phyloP scores from a whole-genome alignment of 768 basidiomycete species.

The Lactarius sp. region DNA sequence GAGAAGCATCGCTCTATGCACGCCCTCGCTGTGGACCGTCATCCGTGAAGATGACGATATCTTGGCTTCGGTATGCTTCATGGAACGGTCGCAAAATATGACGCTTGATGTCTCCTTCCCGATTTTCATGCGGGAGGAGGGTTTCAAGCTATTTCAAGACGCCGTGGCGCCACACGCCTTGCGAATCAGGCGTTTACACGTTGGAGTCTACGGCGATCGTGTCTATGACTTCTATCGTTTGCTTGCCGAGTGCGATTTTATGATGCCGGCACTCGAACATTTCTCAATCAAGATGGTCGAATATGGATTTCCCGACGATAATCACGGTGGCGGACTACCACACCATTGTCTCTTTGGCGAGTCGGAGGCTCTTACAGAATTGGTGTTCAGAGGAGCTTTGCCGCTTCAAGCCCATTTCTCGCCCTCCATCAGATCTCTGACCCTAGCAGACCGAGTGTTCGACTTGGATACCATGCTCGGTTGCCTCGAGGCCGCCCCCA shows the following conservation, averaged over 20 bases:
- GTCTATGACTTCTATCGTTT: slow-evolving; percentile 7
- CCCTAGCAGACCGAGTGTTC: slow-evolving; percentile 4
- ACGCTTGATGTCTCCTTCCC: slow-evolving; percentile 10
- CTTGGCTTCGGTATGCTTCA: not conserved
- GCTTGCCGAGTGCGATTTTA: not conserved
- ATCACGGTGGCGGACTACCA: not conserved
- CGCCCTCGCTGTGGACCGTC: slow-evolving; percentile 10
- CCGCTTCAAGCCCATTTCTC: slow-evolving; percentile 10
- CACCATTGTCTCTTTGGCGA: not conserved
- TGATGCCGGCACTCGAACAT: slow-evolving; percentile 3
- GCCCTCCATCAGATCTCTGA: slow-evolving; percentile 7
- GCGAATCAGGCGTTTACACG: slow-evolving; percentile 10
- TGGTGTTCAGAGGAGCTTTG: slow-evolving; percentile 4
- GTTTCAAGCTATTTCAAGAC: not conserved
- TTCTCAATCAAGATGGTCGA: slow-evolving; percentile 17
- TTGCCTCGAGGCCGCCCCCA: slow-evolving; percentile 9
- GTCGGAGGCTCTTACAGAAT: not conserved
- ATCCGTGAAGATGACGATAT: slow-evolving; percentile 9
- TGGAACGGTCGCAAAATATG: not conserved
- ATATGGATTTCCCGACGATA: slow-evolving; percentile 7
- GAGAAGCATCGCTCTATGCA: not conserved
- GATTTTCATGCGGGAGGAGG: not conserved
- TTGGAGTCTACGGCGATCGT: slow-evolving; percentile 8
- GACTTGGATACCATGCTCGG: slow-evolving; percentile 10
- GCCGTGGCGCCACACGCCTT: not conserved